Base-by-base conservation (phyloP, 78 protist genomes). In the Paulinella micropora region DNA sequence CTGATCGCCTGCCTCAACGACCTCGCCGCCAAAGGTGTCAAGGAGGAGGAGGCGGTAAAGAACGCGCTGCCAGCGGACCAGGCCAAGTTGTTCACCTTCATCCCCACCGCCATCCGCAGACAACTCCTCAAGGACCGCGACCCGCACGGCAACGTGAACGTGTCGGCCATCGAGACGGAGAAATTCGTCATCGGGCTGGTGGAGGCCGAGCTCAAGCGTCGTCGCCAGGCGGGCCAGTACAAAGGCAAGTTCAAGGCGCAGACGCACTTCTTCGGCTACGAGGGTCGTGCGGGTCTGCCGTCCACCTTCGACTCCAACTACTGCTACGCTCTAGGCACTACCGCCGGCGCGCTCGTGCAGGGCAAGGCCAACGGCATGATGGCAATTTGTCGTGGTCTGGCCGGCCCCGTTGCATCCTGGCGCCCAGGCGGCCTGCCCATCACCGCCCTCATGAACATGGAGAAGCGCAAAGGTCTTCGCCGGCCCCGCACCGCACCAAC, bases 211-310 rank as follows among this genome's bases (percentile, higher is more conserved):
- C 86, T 81, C 86, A 15, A 34, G 83, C 39, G 39, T 34, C 83
- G 69, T 23, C 35, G 34, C 15, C 39, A 2, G 37, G 77, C n/a
- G 9, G 35, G 77, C 39, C 1, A 1, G 29, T 93, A 67, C 73
- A 3, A 29, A 26, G 91, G 90, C 64, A 1, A 0, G 1, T 92
- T 92, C 69, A 0, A 1, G 34, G n/a, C 89, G 31, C 34, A 39
- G 38, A 0, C 86, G 77, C 95, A 93, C 69, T 93, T 90, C 92
- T 93, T 93, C 81, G 95, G 95, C 26, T 93, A 90, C 87, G 93
- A 93, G 83, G 95, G 95, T 34, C 86, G 95, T 29, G 67, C 77
- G 77, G 28, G 87, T n/a, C n/a, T 87, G 32, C 93, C 93, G 35
- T 39, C 92, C 29, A 92, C 90, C 87, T 93, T 93, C 77, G 95